Conservation (phyloP, 2,329 filamentous ascomycete genomes). For the Cladosporium sphaerospermum region DNA sequence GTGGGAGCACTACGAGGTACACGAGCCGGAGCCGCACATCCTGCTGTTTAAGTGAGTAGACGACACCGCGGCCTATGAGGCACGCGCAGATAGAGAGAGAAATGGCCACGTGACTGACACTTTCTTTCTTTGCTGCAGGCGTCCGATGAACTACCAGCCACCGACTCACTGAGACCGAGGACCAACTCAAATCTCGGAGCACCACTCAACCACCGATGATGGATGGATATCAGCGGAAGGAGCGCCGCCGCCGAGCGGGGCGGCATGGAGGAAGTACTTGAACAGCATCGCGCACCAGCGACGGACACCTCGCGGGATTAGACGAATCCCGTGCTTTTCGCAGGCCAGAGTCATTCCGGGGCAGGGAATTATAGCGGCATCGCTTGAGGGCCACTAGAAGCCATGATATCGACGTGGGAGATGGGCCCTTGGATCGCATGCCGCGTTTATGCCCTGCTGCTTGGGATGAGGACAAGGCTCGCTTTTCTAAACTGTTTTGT, state of each 20-base stretch:
- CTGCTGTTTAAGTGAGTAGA: conserved; percentile 87
- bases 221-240: background rate
- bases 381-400: background rate
- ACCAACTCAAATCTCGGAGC: background rate
- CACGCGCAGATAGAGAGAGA: background rate
- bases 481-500: background rate
- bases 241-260: background rate
- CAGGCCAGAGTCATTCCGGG: too few relatives aligned
- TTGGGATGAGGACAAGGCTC: background rate
- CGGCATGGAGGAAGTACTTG: background rate
- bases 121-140: conserved; percentile 5
- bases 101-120: conserved; percentile 6
- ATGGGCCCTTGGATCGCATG: background rate
- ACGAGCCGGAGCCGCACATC: conserved; percentile 97
- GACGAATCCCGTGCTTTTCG: too few relatives aligned
- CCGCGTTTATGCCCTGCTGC: background rate
- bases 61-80: background rate
- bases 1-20: conserved; percentile 99
- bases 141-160: conserved; percentile 68
- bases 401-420: background rate
- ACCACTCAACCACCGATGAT: background rate
- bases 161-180: conserved; percentile 34
- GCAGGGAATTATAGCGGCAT: background rate
- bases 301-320: too few relatives aligned
- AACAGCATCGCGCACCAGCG: background rate